Percentiles rank a stretch among this genome's conserved stretches.
phyloP scores from a whole-genome alignment of 352 stramenopile genomes.

The Nothophytophthora sp. region DNA sequence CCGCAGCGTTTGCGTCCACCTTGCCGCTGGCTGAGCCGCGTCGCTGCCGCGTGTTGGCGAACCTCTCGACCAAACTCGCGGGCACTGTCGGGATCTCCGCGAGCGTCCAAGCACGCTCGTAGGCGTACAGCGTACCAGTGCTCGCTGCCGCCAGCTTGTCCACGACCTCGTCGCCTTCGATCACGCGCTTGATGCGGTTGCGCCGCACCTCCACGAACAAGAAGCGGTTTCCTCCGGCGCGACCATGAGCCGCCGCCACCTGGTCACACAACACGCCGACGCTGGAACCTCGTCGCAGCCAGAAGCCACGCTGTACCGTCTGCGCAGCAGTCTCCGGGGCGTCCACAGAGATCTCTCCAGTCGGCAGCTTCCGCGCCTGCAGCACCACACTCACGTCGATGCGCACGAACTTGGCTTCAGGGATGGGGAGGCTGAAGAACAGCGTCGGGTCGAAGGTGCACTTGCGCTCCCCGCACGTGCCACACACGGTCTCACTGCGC shows the following conservation, averaged over 20 bases:
- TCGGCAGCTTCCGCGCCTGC: constrained; percentile 41
- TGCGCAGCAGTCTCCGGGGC: constrained; percentile 12
- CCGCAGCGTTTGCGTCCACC: constrained; percentile 2
- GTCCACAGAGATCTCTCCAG: constrained; percentile 1
- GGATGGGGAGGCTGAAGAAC: constrained; percentile 95
- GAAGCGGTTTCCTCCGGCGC: constrained; percentile 46
- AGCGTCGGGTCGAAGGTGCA: constrained; percentile 98
- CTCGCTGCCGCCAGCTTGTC: constrained; percentile 42
- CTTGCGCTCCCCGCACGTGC: constrained; percentile 90
- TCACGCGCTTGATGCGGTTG: constrained; percentile 74
- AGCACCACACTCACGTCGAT: constrained; percentile 67
- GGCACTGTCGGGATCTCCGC: constrained; percentile 56
- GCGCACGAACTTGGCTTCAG: constrained; percentile 72
- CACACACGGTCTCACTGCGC: constrained; percentile 94
- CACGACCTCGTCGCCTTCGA: constrained; percentile 59
- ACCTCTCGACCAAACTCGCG: constrained; percentile 14
- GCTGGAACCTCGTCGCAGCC: constrained; percentile 50
- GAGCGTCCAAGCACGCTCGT: constrained; percentile 70
- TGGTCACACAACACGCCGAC: constrained; percentile 48
- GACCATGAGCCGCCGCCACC: constrained; percentile 37
- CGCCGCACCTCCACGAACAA: constrained; percentile 68
- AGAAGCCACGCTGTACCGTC: constrained; percentile 42
- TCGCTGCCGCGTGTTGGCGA: neutral
- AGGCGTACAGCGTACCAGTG: constrained; percentile 59
- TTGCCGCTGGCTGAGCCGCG: neutral